A percentile compares a stretch with the other conserved stretches of the same genome.
These are phyloP conservation scores for Collybiopsis confluens DNA, from an alignment of 768 basidiomycete species.

Conservation along the genomic window DNA sequence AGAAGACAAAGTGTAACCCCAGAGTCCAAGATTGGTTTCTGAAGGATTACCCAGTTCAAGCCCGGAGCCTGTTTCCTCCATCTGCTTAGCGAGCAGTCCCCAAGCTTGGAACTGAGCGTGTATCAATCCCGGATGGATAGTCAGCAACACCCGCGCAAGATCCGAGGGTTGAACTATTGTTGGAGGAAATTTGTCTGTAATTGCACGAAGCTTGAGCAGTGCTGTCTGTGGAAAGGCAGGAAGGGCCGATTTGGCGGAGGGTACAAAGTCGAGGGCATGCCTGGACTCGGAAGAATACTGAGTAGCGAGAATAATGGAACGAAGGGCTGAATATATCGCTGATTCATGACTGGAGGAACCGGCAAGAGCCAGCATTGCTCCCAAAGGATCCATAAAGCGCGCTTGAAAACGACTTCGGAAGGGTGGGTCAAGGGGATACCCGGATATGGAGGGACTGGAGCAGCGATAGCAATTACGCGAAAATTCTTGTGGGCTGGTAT, in stretches of 20 bases:
- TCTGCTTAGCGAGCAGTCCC: conserved; percentile 55
- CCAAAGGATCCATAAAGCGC: conserved; percentile 60
- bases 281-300: conserved; percentile 61
- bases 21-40: conserved; percentile 40
- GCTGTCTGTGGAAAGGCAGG: conserved; percentile 67
- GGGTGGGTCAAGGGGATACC: conserved; percentile 62
- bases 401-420: conserved; percentile 69
- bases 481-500: conserved; percentile 67
- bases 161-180: conserved; percentile 36
- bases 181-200: conserved; percentile 48
- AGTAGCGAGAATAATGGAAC: conserved; percentile 55
- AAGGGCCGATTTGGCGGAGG: conserved; percentile 41
- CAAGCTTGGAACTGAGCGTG: conserved; percentile 58
- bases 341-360: conserved; percentile 9
- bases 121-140: conserved; percentile 54
- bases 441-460: conserved; percentile 65
- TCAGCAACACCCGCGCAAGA: conserved; percentile 50
- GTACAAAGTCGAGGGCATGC: conserved; percentile 44
- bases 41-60: conserved; percentile 43
- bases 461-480: conserved; percentile 64
- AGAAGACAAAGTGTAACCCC: conserved; percentile 44
- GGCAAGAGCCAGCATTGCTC: conserved; percentile 43
- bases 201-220: conserved; percentile 41
- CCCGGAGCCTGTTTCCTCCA: conserved; percentile 50
- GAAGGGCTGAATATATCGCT: conserved; percentile 40